phyloP scores from a whole-genome alignment of 1,139 yeast genomes.

The Hyphopichia fennica region DNA sequence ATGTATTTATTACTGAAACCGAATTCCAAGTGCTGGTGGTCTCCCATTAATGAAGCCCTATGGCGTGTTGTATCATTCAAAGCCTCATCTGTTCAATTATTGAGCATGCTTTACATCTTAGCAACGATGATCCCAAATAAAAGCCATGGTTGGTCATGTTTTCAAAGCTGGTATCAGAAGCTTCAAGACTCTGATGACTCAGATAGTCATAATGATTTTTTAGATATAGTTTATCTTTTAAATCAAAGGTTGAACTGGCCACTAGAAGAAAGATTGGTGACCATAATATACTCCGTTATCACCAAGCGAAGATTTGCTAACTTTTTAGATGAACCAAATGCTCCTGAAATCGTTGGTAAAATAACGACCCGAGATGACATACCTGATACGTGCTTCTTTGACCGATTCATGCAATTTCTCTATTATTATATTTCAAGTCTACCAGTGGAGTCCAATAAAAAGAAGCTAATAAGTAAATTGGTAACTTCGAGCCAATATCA shows the following conservation, averaged over 20 bases:
- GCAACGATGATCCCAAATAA: slow-evolving; percentile 13
- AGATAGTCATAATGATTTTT: slow-evolving; percentile 22
- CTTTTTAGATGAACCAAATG: slow-evolving; percentile 33
- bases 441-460: slow-evolving; percentile 24
- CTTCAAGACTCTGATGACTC: slow-evolving; percentile 14
- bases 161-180: slow-evolving; percentile 21
- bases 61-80: slow-evolving; percentile 5
- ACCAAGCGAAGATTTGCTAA: slow-evolving; percentile 38
- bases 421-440: slow-evolving; percentile 35
- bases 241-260: slow-evolving; percentile 35
- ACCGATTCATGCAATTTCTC: slow-evolving; percentile 36
- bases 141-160: slow-evolving; percentile 24
- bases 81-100: not conserved
- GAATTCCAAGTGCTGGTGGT: slow-evolving; percentile 5
- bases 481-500: slow-evolving; percentile 38
- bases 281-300: slow-evolving; percentile 29
- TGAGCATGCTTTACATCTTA: slow-evolving; percentile 12
- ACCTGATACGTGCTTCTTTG: slow-evolving; percentile 37
- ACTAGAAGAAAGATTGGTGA: slow-evolving; percentile 34
- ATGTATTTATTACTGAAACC: not conserved
- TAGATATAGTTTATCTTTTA: slow-evolving; percentile 30
- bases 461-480: slow-evolving; percentile 37
- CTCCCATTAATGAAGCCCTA: slow-evolving; percentile 10
- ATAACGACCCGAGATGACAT: slow-evolving; percentile 32
- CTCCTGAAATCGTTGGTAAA: slow-evolving; percentile 24